These are phyloP conservation scores for Fusarium burgessii DNA, from an alignment of 2,329 filamentous ascomycete genomes.

Conservation along the genomic window DNA sequence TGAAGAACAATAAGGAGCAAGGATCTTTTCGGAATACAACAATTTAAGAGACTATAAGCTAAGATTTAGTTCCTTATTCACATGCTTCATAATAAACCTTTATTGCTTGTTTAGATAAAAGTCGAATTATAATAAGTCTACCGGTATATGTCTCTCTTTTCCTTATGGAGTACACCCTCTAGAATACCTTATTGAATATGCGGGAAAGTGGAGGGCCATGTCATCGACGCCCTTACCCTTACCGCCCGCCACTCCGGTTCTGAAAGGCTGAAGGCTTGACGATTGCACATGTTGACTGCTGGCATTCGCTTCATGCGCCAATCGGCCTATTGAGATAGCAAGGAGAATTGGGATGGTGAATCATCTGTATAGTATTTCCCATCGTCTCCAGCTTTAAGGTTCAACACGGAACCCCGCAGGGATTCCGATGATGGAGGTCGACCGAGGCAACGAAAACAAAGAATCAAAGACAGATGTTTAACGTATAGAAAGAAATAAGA, in stretches of 20 bases:
- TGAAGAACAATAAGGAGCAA: too few species aligned
- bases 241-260: conserved; percentile 10
- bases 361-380: neutral
- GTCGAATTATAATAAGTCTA: too few species aligned
- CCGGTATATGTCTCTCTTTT: too few species aligned
- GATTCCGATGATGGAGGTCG: neutral
- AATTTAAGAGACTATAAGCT: too few species aligned
- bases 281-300: neutral
- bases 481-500: neutral
- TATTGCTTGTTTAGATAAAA: too few species aligned
- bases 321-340: too few species aligned
- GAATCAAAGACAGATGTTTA: neutral
- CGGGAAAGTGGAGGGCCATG: conserved; percentile 33
- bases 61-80: too few species aligned
- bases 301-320: too few species aligned
- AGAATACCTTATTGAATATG: neutral
- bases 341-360: neutral
- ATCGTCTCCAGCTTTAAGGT: neutral
- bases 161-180: neutral
- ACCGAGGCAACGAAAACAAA: neutral
- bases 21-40: too few species aligned
- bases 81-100: too few species aligned
- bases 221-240: neutral
- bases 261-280: neutral
- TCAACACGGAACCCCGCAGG: neutral